Base-by-base conservation (phyloP, 2,329 filamentous ascomycete species). In the Parafenestella ontariensis region DNA sequence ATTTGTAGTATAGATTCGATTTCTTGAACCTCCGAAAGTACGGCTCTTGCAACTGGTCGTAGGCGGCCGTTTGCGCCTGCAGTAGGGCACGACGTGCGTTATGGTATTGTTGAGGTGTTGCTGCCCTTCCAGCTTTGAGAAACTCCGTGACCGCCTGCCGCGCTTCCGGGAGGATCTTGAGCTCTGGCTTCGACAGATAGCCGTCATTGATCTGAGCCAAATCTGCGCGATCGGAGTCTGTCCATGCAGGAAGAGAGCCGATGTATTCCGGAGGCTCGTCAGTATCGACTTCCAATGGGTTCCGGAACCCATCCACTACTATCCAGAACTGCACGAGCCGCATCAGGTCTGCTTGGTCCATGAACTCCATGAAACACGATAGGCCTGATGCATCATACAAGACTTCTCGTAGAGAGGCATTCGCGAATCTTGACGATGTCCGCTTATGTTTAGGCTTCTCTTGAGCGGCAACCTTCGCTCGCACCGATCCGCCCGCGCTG, bases 351-450 rank as follows among this genome's bases (percentile, higher is more conserved):
- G 93, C 90, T 37, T 95, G 88, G 73, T 99, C 95, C 95, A 99
- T 99, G 70, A 92, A 98, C 73, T 99, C 95, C 95, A 99, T 99
- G 78, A 99, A 98, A 73, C 96, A 99, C 2, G 95, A 98, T 8
- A 99, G 82, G 0, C 92, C 94, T 1, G 94, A 90, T 2, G 95
- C 86, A 74, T 96, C 92, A 63, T 93, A 89, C 53, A 99, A 82
- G n/a, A 99, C 83, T 61, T 98, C 92, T 11, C 88, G 85, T 2
- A 98, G 81, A 0, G 90, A 88, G 7, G 89, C 89, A 64, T 90
- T 89, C 60, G 92, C 88, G 34, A 93, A 79, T 40, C 83, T 84
- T 1, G 89, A 89, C n/a, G 83, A 77, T n/a, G 75, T 70, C 23
- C 75, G 70, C 52, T 66, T 74, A 24, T 75, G 69, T 40, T 71